Evolutionary conservation across 2,329 filamentous ascomycete species (phyloP).

Genomic region (Chrysoporthe deuterocubensis): DNA sequence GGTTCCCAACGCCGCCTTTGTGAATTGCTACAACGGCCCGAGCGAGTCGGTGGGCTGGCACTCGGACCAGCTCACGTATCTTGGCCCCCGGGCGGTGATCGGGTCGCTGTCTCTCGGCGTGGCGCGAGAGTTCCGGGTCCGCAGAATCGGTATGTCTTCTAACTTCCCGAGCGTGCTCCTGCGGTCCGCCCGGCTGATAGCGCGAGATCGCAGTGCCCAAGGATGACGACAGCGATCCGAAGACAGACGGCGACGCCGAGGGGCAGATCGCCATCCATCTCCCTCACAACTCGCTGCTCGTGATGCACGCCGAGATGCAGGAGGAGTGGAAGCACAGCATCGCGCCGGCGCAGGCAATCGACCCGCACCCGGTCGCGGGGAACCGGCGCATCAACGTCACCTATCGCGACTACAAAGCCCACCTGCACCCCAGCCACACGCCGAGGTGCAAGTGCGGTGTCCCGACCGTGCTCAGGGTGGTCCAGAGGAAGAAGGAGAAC

Average conservation of each 20-base stretch:
- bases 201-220: conserved; percentile 47
- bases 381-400: conserved; percentile 90
- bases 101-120: conserved; percentile 91
- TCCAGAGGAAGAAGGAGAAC: conserved; percentile 77
- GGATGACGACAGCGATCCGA: conserved; percentile 58
- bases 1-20: conserved; percentile 88
- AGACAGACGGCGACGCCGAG: conserved; percentile 58
- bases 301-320: conserved; percentile 99
- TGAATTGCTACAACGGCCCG: conserved; percentile 89
- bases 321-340: conserved; percentile 96
- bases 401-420: conserved; percentile 82
- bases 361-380: conserved; percentile 81
- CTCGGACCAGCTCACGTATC: conserved; percentile 84
- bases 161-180: conserved; percentile 44
- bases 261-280: conserved; percentile 93
- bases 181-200: neutral
- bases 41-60: conserved; percentile 89
- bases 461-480: conserved; percentile 72
- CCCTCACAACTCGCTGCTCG: conserved; percentile 88
- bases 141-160: conserved; percentile 65
- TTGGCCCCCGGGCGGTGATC: conserved; percentile 86
- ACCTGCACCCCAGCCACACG: conserved; percentile 76
- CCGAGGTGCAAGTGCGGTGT: conserved; percentile 78
- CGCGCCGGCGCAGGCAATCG: conserved; percentile 72
- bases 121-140: conserved; percentile 88